Percentiles rank a stretch among this genome's conserved stretches.
Conservation (phyloP, 2,329 filamentous ascomycete species). For the Chrysosphaeria jannelii region DNA sequence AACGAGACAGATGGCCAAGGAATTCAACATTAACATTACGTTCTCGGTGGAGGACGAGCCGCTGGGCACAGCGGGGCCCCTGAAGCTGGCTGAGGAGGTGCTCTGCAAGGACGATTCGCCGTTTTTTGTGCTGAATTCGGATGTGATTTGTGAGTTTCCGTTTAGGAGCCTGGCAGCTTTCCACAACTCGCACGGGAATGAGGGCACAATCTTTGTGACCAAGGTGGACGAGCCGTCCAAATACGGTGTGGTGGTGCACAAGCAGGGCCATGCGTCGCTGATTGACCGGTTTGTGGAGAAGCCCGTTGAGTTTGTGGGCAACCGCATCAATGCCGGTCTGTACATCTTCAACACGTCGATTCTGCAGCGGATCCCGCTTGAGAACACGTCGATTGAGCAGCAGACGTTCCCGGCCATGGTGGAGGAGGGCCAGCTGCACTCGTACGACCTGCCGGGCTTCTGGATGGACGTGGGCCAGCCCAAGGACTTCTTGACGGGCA, state of each 20-base stretch:
- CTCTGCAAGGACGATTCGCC: conserved; percentile 78
- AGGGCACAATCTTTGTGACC: conserved; percentile 93
- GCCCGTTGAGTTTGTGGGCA: conserved; percentile 92
- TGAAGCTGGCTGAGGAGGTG: conserved; percentile 83
- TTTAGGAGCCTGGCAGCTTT: conserved; percentile 73
- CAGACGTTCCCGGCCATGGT: conserved; percentile 93
- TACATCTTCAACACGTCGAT: conserved; percentile 92
- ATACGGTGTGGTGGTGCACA: conserved; percentile 95
- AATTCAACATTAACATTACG: conserved; percentile 83
- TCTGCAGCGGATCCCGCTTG: conserved; percentile 73
- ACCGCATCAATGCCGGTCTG: conserved; percentile 95
- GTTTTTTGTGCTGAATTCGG: conserved; percentile 96
- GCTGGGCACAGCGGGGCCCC: conserved; percentile 73
- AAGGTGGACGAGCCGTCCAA: conserved; percentile 98
- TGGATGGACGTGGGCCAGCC: conserved; percentile 99
- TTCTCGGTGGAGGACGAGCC: conserved; percentile 94
- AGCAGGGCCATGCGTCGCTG: conserved; percentile 62
- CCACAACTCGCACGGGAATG: conserved; percentile 76
- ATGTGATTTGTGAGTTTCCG: conserved; percentile 94
- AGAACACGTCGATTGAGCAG: conserved; percentile 92
- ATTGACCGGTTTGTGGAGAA: conserved; percentile 99
- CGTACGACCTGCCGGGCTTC: conserved; percentile 87
- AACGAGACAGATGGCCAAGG: conserved; percentile 59
- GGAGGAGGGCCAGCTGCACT: conserved; percentile 71
- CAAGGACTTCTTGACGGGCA: conserved; percentile 91